Evolutionary conservation across 306 rosid genomes (phyloP).

Genomic region (Herpetospermum pedunculosum): DNA sequence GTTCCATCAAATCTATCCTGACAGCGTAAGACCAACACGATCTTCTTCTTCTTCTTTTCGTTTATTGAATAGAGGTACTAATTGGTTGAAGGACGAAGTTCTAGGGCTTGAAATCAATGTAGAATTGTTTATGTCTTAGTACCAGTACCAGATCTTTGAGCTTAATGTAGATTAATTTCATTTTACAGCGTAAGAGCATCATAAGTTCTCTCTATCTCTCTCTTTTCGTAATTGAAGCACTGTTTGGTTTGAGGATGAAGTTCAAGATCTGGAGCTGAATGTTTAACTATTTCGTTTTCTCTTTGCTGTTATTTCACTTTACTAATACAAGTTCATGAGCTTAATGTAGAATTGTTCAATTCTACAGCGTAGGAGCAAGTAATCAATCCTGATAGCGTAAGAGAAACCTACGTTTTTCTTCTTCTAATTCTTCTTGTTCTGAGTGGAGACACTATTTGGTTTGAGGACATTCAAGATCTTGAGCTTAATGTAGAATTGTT

Average conservation of each 20-base stretch:
- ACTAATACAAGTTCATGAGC: neutral
- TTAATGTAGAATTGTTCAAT: neutral
- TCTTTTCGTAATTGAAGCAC: neutral
- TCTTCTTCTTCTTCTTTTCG: neutral
- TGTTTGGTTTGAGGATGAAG: neutral
- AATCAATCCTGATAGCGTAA: neutral
- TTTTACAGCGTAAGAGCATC: neutral
- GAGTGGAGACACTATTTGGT: neutral
- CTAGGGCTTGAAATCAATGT: neutral
- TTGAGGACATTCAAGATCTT: neutral
- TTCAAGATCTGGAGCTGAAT: neutral
- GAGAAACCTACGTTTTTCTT: neutral
- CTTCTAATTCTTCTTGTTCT: neutral
- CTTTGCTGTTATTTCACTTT: neutral
- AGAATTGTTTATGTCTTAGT: neutral
- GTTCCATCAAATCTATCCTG: constrained; percentile 63
- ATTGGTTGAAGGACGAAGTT: neutral
- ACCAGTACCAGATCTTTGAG: neutral
- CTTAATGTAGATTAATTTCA: neutral
- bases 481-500: neutral
- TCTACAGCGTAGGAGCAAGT: neutral
- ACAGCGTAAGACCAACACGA: constrained; percentile 31
- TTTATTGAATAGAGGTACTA: neutral
- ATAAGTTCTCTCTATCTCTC: neutral
- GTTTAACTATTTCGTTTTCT: neutral